These are phyloP conservation scores for Meyerozyma smithsonii DNA, from an alignment of 1,139 yeast genomes.

Conservation along the genomic window DNA sequence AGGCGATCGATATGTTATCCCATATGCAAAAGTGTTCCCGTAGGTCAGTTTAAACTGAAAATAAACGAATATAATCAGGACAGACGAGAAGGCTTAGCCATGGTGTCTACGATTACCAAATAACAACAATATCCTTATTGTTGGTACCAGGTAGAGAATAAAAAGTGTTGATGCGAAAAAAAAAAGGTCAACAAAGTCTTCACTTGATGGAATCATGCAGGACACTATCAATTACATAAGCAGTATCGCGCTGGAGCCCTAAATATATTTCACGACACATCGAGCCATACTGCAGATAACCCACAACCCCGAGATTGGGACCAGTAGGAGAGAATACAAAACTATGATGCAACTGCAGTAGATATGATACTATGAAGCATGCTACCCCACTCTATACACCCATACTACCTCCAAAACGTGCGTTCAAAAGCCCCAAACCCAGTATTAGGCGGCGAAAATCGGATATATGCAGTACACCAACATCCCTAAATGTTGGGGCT, in stretches of 20 bases:
- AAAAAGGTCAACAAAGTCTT: too few species aligned
- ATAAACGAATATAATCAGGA: conserved; percentile 52
- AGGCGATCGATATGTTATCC: conserved; percentile 39
- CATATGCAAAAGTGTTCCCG: conserved; percentile 47
- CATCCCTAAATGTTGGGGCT: not conserved
- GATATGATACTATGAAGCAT: too few species aligned
- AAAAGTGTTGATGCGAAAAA: not conserved
- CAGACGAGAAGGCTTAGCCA: conserved; percentile 48
- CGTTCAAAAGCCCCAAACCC: too few species aligned
- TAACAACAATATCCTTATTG: not conserved
- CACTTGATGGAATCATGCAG: not conserved
- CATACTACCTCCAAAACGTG: not conserved
- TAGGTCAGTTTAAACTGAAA: conserved; percentile 47
- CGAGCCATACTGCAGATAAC: not conserved
- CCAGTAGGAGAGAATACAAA: too few species aligned
- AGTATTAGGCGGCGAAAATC: not conserved
- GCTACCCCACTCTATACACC: too few species aligned
- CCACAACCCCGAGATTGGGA: not conserved
- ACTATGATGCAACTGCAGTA: too few species aligned
- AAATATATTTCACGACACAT: too few species aligned
- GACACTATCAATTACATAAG: too few species aligned
- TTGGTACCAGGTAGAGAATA: not conserved
- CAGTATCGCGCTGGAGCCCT: too few species aligned
- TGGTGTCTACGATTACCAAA: conserved; percentile 17
- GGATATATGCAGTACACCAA: not conserved